Evolutionary conservation across 371 early-diverging fungal genomes (phyloP).

Genomic region (Dichotomocladium elegans): DNA sequence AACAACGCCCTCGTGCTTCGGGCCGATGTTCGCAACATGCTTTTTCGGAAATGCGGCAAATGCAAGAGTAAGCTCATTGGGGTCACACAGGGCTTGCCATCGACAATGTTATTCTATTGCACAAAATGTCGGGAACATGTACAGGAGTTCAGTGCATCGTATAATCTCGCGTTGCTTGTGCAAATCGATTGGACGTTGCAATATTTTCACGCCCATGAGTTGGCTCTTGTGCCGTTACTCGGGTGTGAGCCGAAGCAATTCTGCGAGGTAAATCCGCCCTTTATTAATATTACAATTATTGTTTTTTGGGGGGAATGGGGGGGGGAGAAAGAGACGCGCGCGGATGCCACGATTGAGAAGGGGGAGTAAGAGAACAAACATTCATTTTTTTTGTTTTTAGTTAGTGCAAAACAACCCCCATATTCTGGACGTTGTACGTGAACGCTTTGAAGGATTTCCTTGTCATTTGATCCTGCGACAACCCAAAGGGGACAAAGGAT

Average conservation of each 20-base stretch:
- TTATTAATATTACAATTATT: too few relatives aligned
- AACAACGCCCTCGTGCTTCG: not conserved
- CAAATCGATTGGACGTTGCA: not conserved
- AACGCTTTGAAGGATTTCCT: not conserved
- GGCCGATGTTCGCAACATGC: not conserved
- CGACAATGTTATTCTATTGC: not conserved
- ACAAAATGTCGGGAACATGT: slow-evolving; percentile 1
- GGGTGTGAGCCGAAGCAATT: slow-evolving; percentile 4
- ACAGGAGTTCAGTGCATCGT: not conserved
- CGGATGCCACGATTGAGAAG: not conserved
- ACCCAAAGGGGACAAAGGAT: not conserved
- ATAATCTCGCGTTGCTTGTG: slow-evolving; percentile 1
- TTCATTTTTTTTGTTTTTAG: not conserved
- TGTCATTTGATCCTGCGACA: not conserved
- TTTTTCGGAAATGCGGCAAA: not conserved
- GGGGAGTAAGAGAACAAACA: too few relatives aligned
- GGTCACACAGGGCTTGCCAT: not conserved
- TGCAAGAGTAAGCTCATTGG: not conserved
- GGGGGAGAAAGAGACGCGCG: not conserved
- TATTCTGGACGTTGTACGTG: not conserved
- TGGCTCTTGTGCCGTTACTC: not conserved
- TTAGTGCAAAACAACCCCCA: not conserved
- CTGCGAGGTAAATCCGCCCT: slow-evolving; percentile 8
- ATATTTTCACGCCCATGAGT: not conserved
- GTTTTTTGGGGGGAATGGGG: too few relatives aligned